phyloP scores from a whole-genome alignment of 2,329 filamentous ascomycete genomes.

The Raffaelea deltoideospora region DNA sequence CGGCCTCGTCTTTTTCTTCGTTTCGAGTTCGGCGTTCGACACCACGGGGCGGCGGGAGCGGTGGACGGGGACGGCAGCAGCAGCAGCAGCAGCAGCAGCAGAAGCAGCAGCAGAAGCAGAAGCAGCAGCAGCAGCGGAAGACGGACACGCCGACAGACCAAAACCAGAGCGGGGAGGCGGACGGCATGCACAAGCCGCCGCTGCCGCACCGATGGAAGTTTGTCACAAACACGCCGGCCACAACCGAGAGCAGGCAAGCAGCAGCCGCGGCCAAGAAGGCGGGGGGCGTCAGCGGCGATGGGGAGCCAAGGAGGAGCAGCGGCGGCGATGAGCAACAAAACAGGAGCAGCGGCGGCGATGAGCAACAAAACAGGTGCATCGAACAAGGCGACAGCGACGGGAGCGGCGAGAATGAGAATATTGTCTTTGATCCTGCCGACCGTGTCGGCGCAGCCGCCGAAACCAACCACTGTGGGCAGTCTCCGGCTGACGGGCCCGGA shows the following conservation, averaged over 20 bases:
- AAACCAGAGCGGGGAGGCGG: no score
- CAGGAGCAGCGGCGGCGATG: conserved; percentile 1
- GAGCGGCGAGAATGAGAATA: no score
- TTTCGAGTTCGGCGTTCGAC: no score
- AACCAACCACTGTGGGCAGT: no score
- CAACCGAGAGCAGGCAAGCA: background rate
- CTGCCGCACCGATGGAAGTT: conserved; percentile 14
- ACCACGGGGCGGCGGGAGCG: no score
- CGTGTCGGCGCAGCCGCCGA: no score
- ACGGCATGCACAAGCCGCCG: background rate
- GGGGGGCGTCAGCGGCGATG: background rate
- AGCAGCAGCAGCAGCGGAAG: background rate
- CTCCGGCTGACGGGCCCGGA: no score
- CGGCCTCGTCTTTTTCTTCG: no score
- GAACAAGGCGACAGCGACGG: background rate
- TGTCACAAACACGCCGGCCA: conserved; percentile 9
- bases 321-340: no score
- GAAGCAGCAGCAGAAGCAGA: background rate
- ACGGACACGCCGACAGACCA: background rate
- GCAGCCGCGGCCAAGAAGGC: background rate
- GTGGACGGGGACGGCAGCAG: conserved; percentile 1
- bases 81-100: background rate
- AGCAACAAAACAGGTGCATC: background rate
- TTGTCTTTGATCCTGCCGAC: no score
- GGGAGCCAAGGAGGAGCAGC: no score